Evolutionary conservation across 2,329 filamentous ascomycete genomes (phyloP).

Genomic region (Curvularia verruculosa): DNA sequence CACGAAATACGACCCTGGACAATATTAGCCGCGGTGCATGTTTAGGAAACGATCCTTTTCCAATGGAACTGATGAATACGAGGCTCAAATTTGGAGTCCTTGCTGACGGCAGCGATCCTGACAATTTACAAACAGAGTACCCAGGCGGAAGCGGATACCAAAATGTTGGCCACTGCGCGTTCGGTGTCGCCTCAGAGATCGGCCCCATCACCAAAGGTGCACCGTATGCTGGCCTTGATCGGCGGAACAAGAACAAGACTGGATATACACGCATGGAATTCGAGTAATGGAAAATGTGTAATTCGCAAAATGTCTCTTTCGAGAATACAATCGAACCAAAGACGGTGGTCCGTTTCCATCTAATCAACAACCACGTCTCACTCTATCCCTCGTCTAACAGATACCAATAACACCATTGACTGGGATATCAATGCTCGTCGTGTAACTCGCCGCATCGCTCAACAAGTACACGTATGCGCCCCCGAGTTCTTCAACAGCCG

Average conservation of each 20-base stretch:
- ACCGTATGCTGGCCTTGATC: constrained; percentile 30
- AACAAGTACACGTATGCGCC: constrained; percentile 64
- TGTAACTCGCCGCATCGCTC: constrained; percentile 60
- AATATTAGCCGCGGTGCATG: constrained; percentile 50
- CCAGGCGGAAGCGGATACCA: constrained; percentile 24
- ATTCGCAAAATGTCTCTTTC: neutral
- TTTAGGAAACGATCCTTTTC: constrained; percentile 50
- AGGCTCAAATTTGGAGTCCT: constrained; percentile 48
- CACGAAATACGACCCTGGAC: constrained; percentile 44
- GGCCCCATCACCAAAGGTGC: constrained; percentile 27
- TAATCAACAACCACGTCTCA: neutral
- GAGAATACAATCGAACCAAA: neutral
- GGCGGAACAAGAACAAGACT: neutral
- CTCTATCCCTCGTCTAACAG: constrained; percentile 16
- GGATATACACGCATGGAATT: neutral
- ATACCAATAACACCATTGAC: constrained; percentile 47
- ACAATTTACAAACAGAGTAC: constrained; percentile 27
- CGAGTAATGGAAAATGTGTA: neutral
- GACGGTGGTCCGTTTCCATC: neutral
- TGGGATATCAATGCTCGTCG: constrained; percentile 59
- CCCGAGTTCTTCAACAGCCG: constrained; percentile 60
- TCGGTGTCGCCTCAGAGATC: constrained; percentile 39
- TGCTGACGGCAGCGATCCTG: constrained; percentile 33
- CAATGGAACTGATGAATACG: constrained; percentile 46
- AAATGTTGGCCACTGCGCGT: constrained; percentile 37